Percentiles rank a stretch among this genome's conserved stretches.
Evolutionary conservation across 345 rosid genomes (phyloP).

Genomic region (Gossypium arboreum): DNA sequence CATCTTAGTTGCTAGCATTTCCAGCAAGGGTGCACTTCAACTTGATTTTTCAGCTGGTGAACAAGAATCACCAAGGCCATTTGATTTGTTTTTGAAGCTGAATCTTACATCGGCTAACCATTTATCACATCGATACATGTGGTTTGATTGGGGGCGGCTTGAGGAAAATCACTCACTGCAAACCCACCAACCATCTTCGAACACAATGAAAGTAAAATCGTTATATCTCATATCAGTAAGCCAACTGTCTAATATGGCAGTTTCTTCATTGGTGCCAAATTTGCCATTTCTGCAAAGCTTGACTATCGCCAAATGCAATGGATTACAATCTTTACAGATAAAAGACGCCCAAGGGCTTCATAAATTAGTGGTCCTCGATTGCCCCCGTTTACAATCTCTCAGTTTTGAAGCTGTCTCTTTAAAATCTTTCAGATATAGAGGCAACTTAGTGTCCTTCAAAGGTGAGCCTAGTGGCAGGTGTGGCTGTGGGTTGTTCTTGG

Average conservation of each 20-base stretch:
- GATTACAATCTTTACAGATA: too few relatives aligned
- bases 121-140: too few relatives aligned
- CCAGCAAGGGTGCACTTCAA: neutral
- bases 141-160: too few relatives aligned
- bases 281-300: neutral
- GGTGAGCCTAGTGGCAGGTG: neutral
- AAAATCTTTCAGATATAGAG: neutral
- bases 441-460: neutral
- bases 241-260: neutral
- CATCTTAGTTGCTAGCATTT: neutral
- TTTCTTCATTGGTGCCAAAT: neutral
- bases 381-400: neutral
- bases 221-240: too few relatives aligned
- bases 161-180: too few relatives aligned
- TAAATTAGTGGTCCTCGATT: neutral
- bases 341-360: too few relatives aligned
- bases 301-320: neutral
- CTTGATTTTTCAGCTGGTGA: neutral
- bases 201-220: too few relatives aligned
- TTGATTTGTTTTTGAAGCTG: neutral
- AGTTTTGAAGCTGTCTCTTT: neutral
- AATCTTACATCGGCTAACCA: too few relatives aligned
- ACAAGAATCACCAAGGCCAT: neutral
- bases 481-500: neutral
- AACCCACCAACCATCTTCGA: too few relatives aligned